Conservation (phyloP, 1,139 yeast genomes). For the Suhomyces choctaworum region DNA sequence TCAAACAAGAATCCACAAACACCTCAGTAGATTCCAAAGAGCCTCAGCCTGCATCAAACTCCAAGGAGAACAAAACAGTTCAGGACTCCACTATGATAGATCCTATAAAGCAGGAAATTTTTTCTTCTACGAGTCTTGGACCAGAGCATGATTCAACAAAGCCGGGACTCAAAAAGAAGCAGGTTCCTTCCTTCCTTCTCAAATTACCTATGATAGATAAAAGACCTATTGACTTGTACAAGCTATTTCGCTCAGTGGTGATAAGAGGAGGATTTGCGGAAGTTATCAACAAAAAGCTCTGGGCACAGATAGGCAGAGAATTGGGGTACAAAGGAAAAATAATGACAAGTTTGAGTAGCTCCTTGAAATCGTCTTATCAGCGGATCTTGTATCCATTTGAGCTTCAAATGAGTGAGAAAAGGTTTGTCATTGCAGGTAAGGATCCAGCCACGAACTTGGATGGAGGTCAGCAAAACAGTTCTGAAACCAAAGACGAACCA, state of each 20-base stretch:
- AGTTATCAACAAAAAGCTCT: conserved; percentile 55
- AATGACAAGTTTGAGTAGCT: conserved; percentile 69
- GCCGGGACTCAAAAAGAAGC: conserved; percentile 5
- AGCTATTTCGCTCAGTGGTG: conserved; percentile 50
- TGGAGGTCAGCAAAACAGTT: neutral
- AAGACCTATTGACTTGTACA: conserved; percentile 54
- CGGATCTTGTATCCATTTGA: conserved; percentile 38
- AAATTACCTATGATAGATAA: conserved; percentile 58
- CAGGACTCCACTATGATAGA: too few species aligned
- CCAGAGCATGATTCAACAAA: conserved; percentile 1
- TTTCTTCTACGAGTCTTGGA: too few species aligned
- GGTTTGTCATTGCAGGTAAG: conserved; percentile 14
- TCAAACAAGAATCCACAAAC: too few species aligned
- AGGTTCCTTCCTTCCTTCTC: conserved; percentile 13
- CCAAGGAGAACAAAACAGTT: too few species aligned
- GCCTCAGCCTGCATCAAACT: too few species aligned
- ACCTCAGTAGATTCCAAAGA: too few species aligned
- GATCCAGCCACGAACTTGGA: neutral
- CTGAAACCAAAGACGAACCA: neutral
- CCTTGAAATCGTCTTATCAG: conserved; percentile 60
- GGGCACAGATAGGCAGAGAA: conserved; percentile 74
- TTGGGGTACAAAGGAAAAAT: conserved; percentile 71
- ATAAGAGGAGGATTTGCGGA: conserved; percentile 58
- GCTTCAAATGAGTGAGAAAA: conserved; percentile 20
- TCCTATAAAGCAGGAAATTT: too few species aligned